Evolutionary conservation across 441 rosid species (phyloP).

Genomic region (Bocquillonia castaneifolia): DNA sequence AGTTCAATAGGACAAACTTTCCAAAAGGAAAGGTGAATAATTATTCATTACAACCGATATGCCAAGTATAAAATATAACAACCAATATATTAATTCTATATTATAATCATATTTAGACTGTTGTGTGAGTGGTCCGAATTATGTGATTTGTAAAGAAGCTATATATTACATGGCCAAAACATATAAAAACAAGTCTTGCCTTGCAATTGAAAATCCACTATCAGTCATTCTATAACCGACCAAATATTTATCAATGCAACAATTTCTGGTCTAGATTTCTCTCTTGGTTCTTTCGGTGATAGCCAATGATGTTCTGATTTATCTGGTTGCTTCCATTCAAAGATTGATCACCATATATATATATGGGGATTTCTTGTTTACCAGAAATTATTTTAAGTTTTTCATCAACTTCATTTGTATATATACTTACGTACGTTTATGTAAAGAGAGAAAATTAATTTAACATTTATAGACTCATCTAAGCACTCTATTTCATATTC

Average conservation of each 20-base stretch:
- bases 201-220: constrained; percentile 22
- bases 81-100: no score
- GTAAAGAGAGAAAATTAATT: no score
- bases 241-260: not conserved
- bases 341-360: not conserved
- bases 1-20: no score
- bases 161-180: not conserved
- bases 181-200: constrained; percentile 12
- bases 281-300: constrained; percentile 20
- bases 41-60: no score
- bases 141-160: no score
- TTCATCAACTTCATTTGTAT: not conserved
- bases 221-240: constrained; percentile 20
- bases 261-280: constrained; percentile 8
- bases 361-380: not conserved
- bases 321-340: constrained; percentile 10
- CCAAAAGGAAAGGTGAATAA: no score
- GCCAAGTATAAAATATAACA: no score
- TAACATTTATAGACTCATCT: no score
- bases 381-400: not conserved
- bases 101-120: no score
- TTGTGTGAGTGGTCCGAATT: not conserved
- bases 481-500: no score
- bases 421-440: no score
- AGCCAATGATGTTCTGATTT: constrained; percentile 7